Evolutionary conservation across 805 yeast genomes (phyloP).

Genomic region (Candida nanaspora): DNA sequence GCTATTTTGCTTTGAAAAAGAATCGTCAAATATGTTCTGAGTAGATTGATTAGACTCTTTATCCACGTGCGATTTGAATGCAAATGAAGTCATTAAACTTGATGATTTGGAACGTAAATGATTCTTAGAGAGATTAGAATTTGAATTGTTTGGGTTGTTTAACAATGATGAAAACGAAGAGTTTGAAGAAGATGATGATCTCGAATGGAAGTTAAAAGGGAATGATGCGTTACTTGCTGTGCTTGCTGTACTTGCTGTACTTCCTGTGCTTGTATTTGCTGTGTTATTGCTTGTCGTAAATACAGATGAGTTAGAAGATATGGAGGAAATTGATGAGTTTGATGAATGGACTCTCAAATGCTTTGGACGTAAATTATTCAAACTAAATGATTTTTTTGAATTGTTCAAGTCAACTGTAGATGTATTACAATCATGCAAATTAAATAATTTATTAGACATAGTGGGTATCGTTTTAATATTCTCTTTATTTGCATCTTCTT

Average conservation of each 20-base stretch:
- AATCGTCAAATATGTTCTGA: neutral
- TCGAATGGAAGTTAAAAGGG: slow-evolving; percentile 8
- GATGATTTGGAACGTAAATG: slow-evolving; percentile 1
- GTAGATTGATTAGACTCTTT: neutral
- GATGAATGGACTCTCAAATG: slow-evolving; percentile 5
- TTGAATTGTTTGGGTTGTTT: neutral
- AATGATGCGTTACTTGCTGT: slow-evolving; percentile 9
- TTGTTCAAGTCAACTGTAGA: neutral
- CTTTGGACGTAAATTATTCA: neutral
- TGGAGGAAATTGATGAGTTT: slow-evolving; percentile 13
- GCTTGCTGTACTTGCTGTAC: slow-evolving; percentile 9
- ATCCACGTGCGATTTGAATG: neutral
- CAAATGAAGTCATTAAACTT: neutral
- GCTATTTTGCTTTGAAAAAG: neutral
- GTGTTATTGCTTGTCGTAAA: neutral
- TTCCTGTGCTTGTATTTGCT: neutral
- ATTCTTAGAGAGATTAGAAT: neutral
- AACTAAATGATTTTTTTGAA: neutral
- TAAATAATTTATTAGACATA: too few species aligned
- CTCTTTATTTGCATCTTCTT: slow-evolving; percentile 6
- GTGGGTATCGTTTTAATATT: too few species aligned
- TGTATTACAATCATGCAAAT: neutral
- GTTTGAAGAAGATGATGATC: slow-evolving; percentile 16
- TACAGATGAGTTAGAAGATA: slow-evolving; percentile 1
- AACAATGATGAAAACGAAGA: too few species aligned